phyloP scores from a whole-genome alignment of 2,329 filamentous ascomycete species.

The Fusarium chuoi region DNA sequence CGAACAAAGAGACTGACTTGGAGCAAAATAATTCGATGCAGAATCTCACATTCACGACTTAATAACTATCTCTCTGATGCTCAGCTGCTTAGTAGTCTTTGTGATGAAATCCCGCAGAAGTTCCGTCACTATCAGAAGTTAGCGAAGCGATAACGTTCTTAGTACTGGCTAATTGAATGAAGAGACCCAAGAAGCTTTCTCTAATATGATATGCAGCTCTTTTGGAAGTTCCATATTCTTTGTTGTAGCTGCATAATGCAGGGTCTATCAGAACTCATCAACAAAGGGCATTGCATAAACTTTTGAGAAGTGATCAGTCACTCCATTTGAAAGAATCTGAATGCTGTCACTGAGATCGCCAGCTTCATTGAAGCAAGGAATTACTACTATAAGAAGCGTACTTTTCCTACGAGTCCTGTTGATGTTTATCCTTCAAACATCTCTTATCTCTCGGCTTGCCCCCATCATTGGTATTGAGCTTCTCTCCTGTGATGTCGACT shows the following conservation, averaged over 20 bases:
- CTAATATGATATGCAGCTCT: not conserved
- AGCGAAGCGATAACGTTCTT: too few relatives aligned
- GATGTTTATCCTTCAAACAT: not conserved
- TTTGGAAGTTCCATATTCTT: fast-evolving
- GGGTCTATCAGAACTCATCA: not conserved
- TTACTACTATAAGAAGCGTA: not conserved
- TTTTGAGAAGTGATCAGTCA: not conserved
- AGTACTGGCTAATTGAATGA: too few relatives aligned
- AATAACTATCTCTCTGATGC: too few relatives aligned
- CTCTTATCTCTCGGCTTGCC: not conserved
- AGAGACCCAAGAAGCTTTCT: too few relatives aligned
- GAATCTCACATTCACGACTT: too few relatives aligned
- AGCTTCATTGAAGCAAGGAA: not conserved
- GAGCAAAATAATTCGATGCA: too few relatives aligned
- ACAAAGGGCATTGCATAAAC: not conserved
- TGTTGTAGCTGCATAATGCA: not conserved
- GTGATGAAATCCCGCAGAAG: too few relatives aligned
- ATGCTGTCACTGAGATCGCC: not conserved
- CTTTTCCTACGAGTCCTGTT: not conserved
- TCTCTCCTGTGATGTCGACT: not conserved
- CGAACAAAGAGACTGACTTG: too few relatives aligned
- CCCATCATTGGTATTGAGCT: not conserved
- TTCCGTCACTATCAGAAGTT: too few relatives aligned
- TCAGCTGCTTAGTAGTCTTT: too few relatives aligned
- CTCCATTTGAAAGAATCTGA: not conserved